Evolutionary conservation across 805 yeast genomes (phyloP), one percentile per base, ranked within the genome.

Genomic region (Kluyveromyces starmeri): DNA sequence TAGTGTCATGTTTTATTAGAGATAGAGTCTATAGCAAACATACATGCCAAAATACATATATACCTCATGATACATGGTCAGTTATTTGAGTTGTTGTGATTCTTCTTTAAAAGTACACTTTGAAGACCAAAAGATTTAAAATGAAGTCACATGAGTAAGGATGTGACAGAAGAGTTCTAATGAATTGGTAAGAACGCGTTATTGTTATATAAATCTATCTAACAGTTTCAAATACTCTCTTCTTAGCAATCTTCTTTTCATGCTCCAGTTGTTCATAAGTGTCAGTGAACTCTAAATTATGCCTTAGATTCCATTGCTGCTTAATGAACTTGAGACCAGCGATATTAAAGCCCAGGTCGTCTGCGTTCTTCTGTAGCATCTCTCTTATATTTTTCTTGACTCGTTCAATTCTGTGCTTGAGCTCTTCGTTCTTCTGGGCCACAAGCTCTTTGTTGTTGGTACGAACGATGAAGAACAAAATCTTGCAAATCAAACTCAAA

Each of bases 371-470:
- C 30, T 61, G 59, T 34, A 92, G 62, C 35, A 74, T 72, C 1
- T 37, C 46, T 42, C 95, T 69, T 37, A 92, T 62, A 44, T 73
- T 73, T 7, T 56, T 54, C 48, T 79, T 80, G 28, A 89, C 81
- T 18, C 64, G 64, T 19, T 71, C 68, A 30, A 92, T 64, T 47
- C 78, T 83, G 35, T 68, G 67, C 51, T 81, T 78, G 51, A 85
- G 62, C 12, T 51, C 54, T 32, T 73, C 74, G 49, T 81, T 83
- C 42, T 69, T 75, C 55, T 81, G 82, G 35, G 72, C 64, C 15
- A 82, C 75, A 45, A 92, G 63, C 60, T 92, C 97, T 52, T 73
- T 75, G 44, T 86, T 77, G 51, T 88, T 86, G 16, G 75, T 65
- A 42, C 75, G 68, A 20, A 92, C 64, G 22, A 84, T 61, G 58